Conservation (phyloP, 352 stramenopile species). For the Phytophthora sp. region DNA sequence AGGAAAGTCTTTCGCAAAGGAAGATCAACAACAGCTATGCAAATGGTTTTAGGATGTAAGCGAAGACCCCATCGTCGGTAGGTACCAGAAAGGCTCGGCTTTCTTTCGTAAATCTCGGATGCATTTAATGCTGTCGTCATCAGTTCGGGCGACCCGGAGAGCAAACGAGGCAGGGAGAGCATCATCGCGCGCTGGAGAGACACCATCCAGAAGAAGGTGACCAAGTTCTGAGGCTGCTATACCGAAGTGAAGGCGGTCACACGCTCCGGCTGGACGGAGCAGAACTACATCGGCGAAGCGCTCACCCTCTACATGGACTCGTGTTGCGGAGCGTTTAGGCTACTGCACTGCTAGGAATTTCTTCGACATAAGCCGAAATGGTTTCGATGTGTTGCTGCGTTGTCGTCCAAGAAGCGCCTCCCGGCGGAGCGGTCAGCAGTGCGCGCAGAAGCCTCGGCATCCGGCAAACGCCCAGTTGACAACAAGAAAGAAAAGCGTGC, state of each 20-base stretch:
- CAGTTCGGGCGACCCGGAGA: neutral
- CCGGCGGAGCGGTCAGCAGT: no score
- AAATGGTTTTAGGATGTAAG: no score
- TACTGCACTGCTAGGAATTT: neutral
- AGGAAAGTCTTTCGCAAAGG: no score
- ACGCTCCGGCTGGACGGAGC: neutral
- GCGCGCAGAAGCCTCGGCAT: neutral
- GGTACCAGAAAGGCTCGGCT: neutral
- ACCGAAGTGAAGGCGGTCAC: neutral
- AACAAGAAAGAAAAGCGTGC: neutral
- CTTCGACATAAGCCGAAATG: neutral
- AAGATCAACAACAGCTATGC: no score
- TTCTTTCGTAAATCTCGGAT: neutral
- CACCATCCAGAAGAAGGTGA: neutral
- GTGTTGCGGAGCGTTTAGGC: neutral
- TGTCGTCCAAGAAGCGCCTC: no score
- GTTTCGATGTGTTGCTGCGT: neutral
- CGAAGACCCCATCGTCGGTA: no score
- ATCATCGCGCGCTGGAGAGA: neutral
- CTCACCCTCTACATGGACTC: neutral
- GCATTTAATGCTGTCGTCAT: neutral
- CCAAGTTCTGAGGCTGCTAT: neutral
- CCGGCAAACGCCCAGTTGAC: neutral
- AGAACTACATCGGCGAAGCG: neutral
- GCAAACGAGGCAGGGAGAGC: no score